A percentile compares a stretch with the other conserved stretches of the same genome.
phyloP scores from a whole-genome alignment of 2,329 filamentous ascomycete species.

The Xylaria arbuscula region DNA sequence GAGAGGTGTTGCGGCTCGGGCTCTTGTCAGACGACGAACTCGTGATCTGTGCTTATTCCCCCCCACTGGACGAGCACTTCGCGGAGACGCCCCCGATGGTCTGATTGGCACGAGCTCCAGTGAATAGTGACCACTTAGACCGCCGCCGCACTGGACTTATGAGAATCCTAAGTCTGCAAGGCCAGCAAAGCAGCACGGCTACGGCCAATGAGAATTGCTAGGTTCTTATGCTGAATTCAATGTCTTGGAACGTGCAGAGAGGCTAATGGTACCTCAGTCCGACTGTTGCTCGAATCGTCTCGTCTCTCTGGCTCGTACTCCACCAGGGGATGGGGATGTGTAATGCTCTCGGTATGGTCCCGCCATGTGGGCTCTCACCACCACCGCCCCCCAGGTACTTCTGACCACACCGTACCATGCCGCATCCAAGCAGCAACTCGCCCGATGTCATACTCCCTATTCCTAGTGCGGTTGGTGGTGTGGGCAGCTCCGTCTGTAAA shows the following conservation, averaged over 20 bases:
- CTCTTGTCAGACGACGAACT: slow-evolving; percentile 49
- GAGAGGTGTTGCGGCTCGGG: slow-evolving; percentile 44
- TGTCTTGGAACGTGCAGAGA: slow-evolving; percentile 41
- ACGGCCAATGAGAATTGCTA: slow-evolving; percentile 43
- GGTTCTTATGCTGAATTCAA: slow-evolving; percentile 34
- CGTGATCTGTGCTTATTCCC: slow-evolving; percentile 52
- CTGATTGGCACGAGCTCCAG: slow-evolving; percentile 50
- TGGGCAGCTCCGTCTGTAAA: slow-evolving; percentile 37
- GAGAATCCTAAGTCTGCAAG: slow-evolving; percentile 43
- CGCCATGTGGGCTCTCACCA: slow-evolving; percentile 17
- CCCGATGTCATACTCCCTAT: slow-evolving; percentile 36
- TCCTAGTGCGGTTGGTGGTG: slow-evolving; percentile 32
- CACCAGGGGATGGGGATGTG: slow-evolving; percentile 1
- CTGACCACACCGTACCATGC: slow-evolving; percentile 1
- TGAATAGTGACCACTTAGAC: slow-evolving; percentile 47
- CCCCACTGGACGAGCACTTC: slow-evolving; percentile 40
- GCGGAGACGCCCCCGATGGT: slow-evolving; percentile 40
- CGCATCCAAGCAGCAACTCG: background rate
- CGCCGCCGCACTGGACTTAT: slow-evolving; percentile 43
- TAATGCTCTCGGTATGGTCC: slow-evolving; percentile 12
- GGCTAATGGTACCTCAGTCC: slow-evolving; percentile 47
- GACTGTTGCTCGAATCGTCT: slow-evolving; percentile 33
- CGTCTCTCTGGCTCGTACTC: slow-evolving; percentile 1
- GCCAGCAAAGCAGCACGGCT: slow-evolving; percentile 42
- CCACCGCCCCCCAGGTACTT: slow-evolving; percentile 15